Evolutionary conservation across 805 yeast genomes (phyloP), one percentile per base, ranked within the genome.

Genomic region (Schwanniomyces vanrijiae): DNA sequence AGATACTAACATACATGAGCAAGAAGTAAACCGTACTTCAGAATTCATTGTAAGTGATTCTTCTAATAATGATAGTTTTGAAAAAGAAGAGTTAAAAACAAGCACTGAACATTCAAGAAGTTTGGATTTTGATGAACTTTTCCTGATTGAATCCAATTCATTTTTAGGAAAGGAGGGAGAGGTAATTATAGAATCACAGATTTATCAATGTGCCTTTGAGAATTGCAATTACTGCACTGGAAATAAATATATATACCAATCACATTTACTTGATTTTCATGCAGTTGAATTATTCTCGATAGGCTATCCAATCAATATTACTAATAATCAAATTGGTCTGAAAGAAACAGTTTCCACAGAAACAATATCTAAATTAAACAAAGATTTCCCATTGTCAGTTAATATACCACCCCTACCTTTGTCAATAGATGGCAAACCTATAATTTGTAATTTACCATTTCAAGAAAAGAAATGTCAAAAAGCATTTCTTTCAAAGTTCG

Each of bases 141-240:
- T 56, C 45, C 62, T 56, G 59, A 51, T 64, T 7, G 50, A 55
- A 7, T 37, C 57, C 1, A 48, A 55, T 11, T 42, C 50, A 13
- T 34, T 31, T n/a, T 9, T 42, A 24, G 42, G 26, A 14, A 11
- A 37, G 8, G 29, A 16, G 14, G 35, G 28, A 14, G 33, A 16
- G 14, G n/a, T 22, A 16, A 19, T 21, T 11, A 24, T 16, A 11
- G 14, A 13, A 11, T 25, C 28, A 10, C 18, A 25, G 5, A 40
- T 64, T 2, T 61, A 51, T 40, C n/a, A 46, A 11, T 67, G 72
- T 47, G 61, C 64, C 7, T 59, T 67, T 43, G 47, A 47, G 3
- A 34, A 41, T 3, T 67, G 72, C 47, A 44, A 48, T 24, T 64
- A 62, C 38, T 58, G 66, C 29, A 64, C 68, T 1, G 69, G 68